These are phyloP conservation scores for Acrocalymma vagum DNA, from an alignment of 2,329 filamentous ascomycete species.

Conservation along the genomic window DNA sequence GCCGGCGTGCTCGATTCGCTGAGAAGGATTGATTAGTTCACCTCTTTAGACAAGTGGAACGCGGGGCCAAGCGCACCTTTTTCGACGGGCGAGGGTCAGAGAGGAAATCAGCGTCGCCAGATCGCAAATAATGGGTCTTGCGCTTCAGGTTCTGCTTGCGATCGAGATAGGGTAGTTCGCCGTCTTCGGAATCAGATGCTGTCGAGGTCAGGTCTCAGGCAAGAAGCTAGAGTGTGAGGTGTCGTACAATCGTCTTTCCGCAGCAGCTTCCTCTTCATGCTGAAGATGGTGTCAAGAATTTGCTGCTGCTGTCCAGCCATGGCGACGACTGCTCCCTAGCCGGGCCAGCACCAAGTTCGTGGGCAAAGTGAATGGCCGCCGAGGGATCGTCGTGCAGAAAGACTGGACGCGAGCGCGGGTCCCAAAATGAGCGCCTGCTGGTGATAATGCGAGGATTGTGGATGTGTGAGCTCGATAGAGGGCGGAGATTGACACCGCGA, in stretches of 20 bases:
- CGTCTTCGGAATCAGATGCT: constrained; percentile 83
- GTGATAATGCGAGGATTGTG: too few relatives aligned
- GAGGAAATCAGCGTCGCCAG: constrained; percentile 69
- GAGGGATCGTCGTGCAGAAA: background rate
- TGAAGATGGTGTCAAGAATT: constrained; percentile 50
- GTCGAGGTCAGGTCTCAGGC: constrained; percentile 25
- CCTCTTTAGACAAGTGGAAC: constrained; percentile 8
- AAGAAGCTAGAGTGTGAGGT: constrained; percentile 1
- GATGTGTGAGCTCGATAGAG: too few relatives aligned
- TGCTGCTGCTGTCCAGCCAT: constrained; percentile 52
- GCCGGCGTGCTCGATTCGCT: constrained; percentile 79
- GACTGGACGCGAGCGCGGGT: background rate
- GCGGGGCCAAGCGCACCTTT: constrained; percentile 62
- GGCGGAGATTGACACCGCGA: too few relatives aligned
- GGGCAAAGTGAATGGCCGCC: background rate
- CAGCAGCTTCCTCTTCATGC: constrained; percentile 47
- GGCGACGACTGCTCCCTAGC: constrained; percentile 25
- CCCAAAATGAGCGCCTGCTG: too few relatives aligned
- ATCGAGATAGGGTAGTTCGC: constrained; percentile 74
- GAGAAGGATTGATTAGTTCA: constrained; percentile 32
- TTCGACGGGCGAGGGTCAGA: constrained; percentile 74
- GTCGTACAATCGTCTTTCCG: constrained; percentile 44
- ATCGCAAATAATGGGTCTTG: constrained; percentile 73
- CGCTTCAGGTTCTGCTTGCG: constrained; percentile 83
- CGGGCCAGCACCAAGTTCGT: constrained; percentile 25